These are phyloP conservation scores for Metarhizium sp. DNA, from an alignment of 2,329 filamentous ascomycete species.

Conservation along the genomic window DNA sequence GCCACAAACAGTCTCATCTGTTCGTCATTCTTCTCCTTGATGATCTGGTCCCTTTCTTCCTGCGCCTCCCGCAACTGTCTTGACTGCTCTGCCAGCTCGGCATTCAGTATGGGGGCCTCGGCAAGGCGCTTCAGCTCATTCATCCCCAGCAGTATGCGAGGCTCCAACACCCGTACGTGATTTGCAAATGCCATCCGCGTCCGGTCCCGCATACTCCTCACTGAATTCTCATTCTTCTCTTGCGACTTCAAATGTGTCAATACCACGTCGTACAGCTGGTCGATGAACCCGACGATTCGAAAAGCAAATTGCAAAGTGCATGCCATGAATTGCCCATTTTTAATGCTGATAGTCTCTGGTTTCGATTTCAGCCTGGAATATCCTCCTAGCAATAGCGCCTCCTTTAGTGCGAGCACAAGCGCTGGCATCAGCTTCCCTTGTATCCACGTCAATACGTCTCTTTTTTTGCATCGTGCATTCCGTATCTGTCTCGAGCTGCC, in stretches of 20 bases:
- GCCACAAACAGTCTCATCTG: slow-evolving; percentile 11
- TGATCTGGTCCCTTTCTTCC: slow-evolving; percentile 1
- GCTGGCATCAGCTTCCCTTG: slow-evolving; percentile 15
- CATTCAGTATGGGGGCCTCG: neutral
- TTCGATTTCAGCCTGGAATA: neutral
- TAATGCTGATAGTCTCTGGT: neutral
- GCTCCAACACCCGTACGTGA: neutral
- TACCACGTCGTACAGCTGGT: slow-evolving; percentile 1
- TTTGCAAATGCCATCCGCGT: neutral
- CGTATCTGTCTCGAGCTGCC: neutral
- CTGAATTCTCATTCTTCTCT: neutral
- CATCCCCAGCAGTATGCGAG: neutral
- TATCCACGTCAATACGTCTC: slow-evolving; percentile 6
- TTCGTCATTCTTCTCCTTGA: slow-evolving; percentile 1
- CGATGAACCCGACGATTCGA: neutral
- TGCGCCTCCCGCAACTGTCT: neutral
- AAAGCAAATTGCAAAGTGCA: slow-evolving; percentile 7
- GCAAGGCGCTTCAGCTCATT: neutral
- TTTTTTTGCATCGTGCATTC: neutral
- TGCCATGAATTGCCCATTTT: slow-evolving; percentile 3
- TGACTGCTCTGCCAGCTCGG: neutral
- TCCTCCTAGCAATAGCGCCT: slow-evolving; percentile 12
- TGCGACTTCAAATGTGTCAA: neutral
- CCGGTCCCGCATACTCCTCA: neutral
- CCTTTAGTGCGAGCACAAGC: slow-evolving; percentile 14